A percentile compares a stretch with the other conserved stretches of the same genome.
phyloP scores from a whole-genome alignment of 164 flowering plant species.

The Houttuynia cordata region DNA sequence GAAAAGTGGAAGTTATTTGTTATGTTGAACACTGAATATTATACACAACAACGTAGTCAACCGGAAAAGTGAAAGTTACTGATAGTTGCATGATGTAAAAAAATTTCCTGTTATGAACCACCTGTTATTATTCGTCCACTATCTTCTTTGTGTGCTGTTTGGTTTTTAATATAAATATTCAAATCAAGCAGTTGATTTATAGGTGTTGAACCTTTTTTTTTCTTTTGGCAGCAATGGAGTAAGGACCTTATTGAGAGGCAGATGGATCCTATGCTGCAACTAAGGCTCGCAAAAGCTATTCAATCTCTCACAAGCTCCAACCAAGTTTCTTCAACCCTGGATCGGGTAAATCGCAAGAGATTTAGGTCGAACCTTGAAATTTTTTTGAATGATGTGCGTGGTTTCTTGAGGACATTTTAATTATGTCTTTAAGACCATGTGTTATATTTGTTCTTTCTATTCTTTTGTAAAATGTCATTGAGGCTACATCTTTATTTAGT shows the following conservation, averaged over 20 bases:
- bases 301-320: constrained; percentile 68
- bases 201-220: background rate
- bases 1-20: too few species aligned
- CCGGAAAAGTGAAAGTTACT: too few species aligned
- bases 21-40: too few species aligned
- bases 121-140: too few species aligned
- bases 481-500: too few species aligned
- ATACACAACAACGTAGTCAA: too few species aligned
- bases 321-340: constrained; percentile 58
- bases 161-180: background rate
- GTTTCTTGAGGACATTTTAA: constrained; percentile 55
- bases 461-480: too few species aligned
- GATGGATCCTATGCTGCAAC: constrained; percentile 28
- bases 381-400: constrained; percentile 81
- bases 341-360: constrained; percentile 57
- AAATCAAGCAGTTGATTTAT: background rate
- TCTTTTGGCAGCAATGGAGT: constrained; percentile 47
- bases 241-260: constrained; percentile 64
- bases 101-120: too few species aligned
- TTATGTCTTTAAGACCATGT: background rate
- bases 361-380: constrained; percentile 66
- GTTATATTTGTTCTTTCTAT: too few species aligned
- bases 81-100: too few species aligned
- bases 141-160: too few species aligned
- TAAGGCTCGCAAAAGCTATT: constrained; percentile 65